A percentile compares a stretch with the other conserved stretches of the same genome.
Conservation (phyloP, 169 alveolate species). For the Plasmodium yoelii region DNA sequence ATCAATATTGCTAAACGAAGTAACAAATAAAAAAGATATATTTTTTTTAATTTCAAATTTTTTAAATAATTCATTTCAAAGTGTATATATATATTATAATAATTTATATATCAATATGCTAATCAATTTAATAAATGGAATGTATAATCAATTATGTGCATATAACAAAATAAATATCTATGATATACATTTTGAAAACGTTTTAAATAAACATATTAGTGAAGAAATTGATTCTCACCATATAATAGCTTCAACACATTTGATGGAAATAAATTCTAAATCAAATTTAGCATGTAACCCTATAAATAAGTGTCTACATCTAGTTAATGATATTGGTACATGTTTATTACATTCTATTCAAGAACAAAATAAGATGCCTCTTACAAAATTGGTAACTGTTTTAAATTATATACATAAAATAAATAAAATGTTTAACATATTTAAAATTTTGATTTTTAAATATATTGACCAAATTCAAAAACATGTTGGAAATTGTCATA, state of each 20-base stretch:
- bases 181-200: neutral
- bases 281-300: neutral
- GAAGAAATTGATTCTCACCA: neutral
- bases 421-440: constrained; percentile 1
- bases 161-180: neutral
- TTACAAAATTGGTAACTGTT: constrained; percentile 25
- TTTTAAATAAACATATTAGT: neutral
- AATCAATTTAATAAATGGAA: constrained; percentile 26
- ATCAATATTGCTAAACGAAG: constrained; percentile 17
- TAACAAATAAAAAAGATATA: neutral
- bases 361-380: neutral
- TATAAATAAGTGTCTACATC: neutral
- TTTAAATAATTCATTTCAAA: constrained; percentile 8
- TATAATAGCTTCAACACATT: neutral
- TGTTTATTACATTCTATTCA: neutral
- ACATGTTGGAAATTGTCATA: neutral
- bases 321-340: constrained; percentile 1
- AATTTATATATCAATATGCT: constrained; percentile 35
- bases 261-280: neutral
- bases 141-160: constrained; percentile 10
- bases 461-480: neutral
- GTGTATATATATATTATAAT: neutral
- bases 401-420: constrained; percentile 28
- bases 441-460: constrained; percentile 1
- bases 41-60: neutral